Percentiles rank a stretch among this genome's conserved stretches.
These are phyloP conservation scores for Xylaria nigripes DNA, from an alignment of 495 filamentous ascomycete genomes.

Conservation along the genomic window DNA sequence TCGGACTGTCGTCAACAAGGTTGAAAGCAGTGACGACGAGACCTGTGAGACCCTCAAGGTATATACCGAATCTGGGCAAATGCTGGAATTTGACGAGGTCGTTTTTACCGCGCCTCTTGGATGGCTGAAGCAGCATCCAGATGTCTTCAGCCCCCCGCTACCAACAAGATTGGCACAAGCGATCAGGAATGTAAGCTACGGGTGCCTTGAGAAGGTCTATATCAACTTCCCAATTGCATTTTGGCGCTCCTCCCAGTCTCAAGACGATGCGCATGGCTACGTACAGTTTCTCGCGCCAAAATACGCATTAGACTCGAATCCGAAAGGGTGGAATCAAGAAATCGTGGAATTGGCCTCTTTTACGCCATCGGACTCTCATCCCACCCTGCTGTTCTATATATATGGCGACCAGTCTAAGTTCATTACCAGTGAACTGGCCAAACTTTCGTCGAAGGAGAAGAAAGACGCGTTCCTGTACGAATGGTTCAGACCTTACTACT, in stretches of 20 bases:
- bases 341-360: conserved; percentile 69
- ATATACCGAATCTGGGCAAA: conserved; percentile 44
- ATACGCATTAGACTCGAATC: conserved; percentile 54
- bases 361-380: conserved; percentile 52
- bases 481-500: conserved; percentile 73
- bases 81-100: conserved; percentile 66
- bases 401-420: conserved; percentile 55
- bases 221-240: conserved; percentile 71
- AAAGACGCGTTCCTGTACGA: conserved; percentile 37
- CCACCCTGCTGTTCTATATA: conserved; percentile 89
- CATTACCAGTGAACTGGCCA: conserved; percentile 34
- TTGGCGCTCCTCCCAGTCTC: conserved; percentile 31
- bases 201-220: conserved; percentile 86
- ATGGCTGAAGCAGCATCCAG: conserved; percentile 72
- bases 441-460: conserved; percentile 30
- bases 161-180: conserved; percentile 58
- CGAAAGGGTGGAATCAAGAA: conserved; percentile 67
- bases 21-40: conserved; percentile 39
- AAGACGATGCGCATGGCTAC: conserved; percentile 45
- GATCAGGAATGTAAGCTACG: conserved; percentile 75
- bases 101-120: conserved; percentile 81
- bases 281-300: conserved; percentile 59
- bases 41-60: conserved; percentile 40
- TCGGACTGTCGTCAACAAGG: conserved; percentile 31
- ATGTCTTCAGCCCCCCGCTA: conserved; percentile 62